phyloP scores from a whole-genome alignment of 768 basidiomycete genomes.

The Termitomyces sp. region DNA sequence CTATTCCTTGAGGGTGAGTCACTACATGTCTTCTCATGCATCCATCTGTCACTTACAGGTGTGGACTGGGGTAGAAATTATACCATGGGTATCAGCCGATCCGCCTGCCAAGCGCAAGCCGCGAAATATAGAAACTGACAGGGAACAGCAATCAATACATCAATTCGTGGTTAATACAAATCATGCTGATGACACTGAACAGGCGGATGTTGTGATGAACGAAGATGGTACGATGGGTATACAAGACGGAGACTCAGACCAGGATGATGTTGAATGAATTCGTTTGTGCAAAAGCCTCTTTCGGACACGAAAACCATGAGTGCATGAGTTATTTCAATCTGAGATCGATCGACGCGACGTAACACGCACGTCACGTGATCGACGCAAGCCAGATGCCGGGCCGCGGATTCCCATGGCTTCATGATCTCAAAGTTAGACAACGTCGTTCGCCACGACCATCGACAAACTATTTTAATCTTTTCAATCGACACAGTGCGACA shows the following conservation, averaged over 20 bases:
- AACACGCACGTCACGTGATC: background rate
- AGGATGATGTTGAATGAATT: slow-evolving; percentile 15
- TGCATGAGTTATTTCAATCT: background rate
- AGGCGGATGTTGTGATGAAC: slow-evolving; percentile 40
- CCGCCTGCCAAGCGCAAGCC: slow-evolving; percentile 38
- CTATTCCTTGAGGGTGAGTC: slow-evolving; percentile 67
- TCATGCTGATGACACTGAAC: slow-evolving; percentile 14
- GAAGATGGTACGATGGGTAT: slow-evolving; percentile 59
- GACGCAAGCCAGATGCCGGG: background rate
- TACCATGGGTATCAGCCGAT: slow-evolving; percentile 45
- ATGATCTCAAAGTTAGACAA: background rate
- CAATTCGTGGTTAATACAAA: slow-evolving; percentile 35
- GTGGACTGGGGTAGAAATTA: slow-evolving; percentile 39
- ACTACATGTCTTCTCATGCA: background rate
- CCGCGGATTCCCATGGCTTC: background rate
- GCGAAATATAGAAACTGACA: slow-evolving; percentile 21
- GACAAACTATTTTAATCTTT: background rate
- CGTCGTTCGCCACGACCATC: background rate
- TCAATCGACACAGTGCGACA: background rate
- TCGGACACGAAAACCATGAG: background rate
- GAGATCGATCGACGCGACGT: background rate
- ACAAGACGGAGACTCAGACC: slow-evolving; percentile 21
- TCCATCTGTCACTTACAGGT: background rate
- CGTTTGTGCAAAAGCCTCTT: background rate
- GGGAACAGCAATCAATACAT: slow-evolving; percentile 35